A percentile compares a stretch with the other conserved stretches of the same genome.
These are phyloP conservation scores for Fusarium bulbicola DNA, from an alignment of 2,329 filamentous ascomycete genomes.

Conservation along the genomic window DNA sequence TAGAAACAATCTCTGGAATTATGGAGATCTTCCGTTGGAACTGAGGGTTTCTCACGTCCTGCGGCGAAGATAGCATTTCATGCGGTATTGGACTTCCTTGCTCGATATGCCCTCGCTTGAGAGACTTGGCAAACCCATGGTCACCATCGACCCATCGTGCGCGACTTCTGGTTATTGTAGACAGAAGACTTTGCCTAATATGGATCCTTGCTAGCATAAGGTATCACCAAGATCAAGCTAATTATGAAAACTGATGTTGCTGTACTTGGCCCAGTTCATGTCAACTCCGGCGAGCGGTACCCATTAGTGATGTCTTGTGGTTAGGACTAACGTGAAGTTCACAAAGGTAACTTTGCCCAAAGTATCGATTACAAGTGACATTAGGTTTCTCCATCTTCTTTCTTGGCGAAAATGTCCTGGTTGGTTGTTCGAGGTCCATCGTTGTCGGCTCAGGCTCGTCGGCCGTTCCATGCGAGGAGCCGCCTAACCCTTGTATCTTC, in stretches of 20 bases:
- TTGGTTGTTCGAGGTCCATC: background rate
- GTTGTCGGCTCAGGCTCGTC: background rate
- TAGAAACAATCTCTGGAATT: accelerated
- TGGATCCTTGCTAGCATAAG: accelerated
- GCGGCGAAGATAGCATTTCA: background rate
- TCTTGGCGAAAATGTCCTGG: background rate
- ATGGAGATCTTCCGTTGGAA: accelerated
- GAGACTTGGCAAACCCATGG: background rate
- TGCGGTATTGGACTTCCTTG: background rate
- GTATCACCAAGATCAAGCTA: background rate
- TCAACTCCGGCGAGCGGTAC: background rate
- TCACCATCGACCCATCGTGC: background rate
- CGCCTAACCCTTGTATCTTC: background rate
- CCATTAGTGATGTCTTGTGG: background rate
- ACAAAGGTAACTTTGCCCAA: background rate
- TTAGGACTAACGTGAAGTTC: too few species aligned
- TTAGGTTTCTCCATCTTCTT: too few species aligned
- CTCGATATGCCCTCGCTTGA: too few species aligned
- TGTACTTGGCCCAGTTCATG: too few species aligned
- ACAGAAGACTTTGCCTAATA: too few species aligned
- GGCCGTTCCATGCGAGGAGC: background rate
- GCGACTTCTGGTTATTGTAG: background rate
- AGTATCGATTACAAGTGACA: too few species aligned
- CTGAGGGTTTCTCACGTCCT: accelerated
- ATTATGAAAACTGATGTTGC: background rate